Evolutionary conservation across 2,329 filamentous ascomycete species (phyloP).

Genomic region (Coleophoma crateriformis): DNA sequence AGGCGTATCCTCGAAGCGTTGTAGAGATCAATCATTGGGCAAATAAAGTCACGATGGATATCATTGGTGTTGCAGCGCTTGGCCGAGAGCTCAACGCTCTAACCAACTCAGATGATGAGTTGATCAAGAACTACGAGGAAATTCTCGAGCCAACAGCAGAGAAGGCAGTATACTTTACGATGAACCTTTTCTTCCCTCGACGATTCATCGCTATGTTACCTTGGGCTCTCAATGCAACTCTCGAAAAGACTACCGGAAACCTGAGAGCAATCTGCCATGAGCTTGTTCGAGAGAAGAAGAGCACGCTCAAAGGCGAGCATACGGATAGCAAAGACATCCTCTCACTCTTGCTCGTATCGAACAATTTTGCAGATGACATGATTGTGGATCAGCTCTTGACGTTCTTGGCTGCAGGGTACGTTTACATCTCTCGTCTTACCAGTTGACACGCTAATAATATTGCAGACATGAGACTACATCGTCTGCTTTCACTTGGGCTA

Average conservation of each 20-base stretch:
- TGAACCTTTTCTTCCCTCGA: conserved; percentile 55
- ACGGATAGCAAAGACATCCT: conserved; percentile 63
- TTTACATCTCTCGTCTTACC: neutral
- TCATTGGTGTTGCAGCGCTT: conserved; percentile 68
- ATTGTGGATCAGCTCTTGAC: conserved; percentile 84
- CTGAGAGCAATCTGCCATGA: conserved; percentile 62
- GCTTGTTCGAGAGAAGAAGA: conserved; percentile 65
- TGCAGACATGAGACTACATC: conserved; percentile 71
- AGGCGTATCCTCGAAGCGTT: conserved; percentile 27
- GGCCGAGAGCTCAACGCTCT: conserved; percentile 65
- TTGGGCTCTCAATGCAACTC: conserved; percentile 59
- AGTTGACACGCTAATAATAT: neutral
- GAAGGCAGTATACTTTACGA: conserved; percentile 48
- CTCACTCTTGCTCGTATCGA: conserved; percentile 69
- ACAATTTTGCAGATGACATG: conserved; percentile 68
- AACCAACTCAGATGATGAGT: conserved; percentile 48
- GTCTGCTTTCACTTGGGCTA: conserved; percentile 65
- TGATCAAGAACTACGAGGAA: conserved; percentile 49
- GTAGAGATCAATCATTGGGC: conserved; percentile 58
- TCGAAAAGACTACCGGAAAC: conserved; percentile 44
- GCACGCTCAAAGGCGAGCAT: conserved; percentile 39
- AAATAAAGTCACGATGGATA: conserved; percentile 64
- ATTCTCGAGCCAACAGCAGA: conserved; percentile 47
- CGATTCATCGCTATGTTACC: conserved; percentile 59
- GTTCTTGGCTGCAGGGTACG: conserved; percentile 67